Evolutionary conservation across 441 rosid species (phyloP), one percentile per base, ranked within the genome.

Genomic region (Populus tomentosa): DNA sequence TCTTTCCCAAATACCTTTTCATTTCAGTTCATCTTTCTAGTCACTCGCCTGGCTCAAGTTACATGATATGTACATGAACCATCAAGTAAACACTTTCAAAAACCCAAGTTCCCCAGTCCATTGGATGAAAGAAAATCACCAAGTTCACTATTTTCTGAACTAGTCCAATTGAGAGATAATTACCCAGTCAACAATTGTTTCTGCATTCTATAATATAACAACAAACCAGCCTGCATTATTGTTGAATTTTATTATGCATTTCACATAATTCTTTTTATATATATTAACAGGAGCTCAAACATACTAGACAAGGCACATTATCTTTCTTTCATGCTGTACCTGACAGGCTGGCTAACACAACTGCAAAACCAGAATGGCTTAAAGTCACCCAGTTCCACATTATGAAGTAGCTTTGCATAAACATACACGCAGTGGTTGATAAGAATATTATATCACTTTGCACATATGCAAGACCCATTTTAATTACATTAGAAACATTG

Each of bases 61-160:
- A 30, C 21, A 20, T 59, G 7, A 30, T 26, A 38, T 4, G 36
- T 6, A n/a, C 66, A 68, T 8, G 53, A 33, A 76, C 26, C 67
- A 69, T 76, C 28, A 36, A 59, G 18, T 20, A 56, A 8, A 35
- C 61, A 36, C 13, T 36, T 5, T 20, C 14, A 69, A 24, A 53
- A 42, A 21, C 53, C 40, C 9, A 69, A 9, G 26, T 76, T 21
- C 42, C 65, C 38, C 26, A 35, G 59, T 76, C 26, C 56, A 69
- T 9, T 11, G 10, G 56, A 67, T 32, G 46, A 50, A 67, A 56
- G 50, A 53, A 11, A 38, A 35, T 11, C 79, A 36, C 56, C 28
- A 76, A 53, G 26, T 69, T 69, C n/a, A 36, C 20, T 59, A 59
- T 5, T 67, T 76, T 69, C 35, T 63, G 35, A 73, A 33, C 20